Conservation (phyloP, 345 rosid species). For the Arabidopsis arenosa region DNA sequence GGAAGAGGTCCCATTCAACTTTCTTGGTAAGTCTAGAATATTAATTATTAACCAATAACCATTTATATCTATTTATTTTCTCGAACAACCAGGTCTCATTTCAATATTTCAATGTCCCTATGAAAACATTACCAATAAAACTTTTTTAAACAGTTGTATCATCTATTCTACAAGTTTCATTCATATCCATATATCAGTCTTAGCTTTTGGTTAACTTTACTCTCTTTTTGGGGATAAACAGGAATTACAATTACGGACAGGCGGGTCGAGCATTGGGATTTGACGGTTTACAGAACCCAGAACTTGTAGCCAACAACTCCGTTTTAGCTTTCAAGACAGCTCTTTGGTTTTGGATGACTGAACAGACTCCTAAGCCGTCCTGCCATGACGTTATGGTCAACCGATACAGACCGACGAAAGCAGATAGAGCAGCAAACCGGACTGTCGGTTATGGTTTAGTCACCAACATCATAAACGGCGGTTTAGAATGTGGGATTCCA, state of each 20-base stretch:
- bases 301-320: slow-evolving; percentile 56
- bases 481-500: slow-evolving; percentile 63
- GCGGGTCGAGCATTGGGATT: slow-evolving; percentile 52
- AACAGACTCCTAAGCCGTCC: slow-evolving; percentile 62
- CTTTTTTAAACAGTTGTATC: background rate
- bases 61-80: background rate
- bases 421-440: slow-evolving; percentile 53
- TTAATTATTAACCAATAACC: background rate
- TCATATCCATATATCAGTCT: background rate
- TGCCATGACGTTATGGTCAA: slow-evolving; percentile 65
- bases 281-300: slow-evolving; percentile 58
- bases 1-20: slow-evolving; percentile 71
- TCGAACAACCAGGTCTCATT: background rate
- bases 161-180: background rate
- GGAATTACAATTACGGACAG: slow-evolving; percentile 65
- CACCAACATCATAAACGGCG: slow-evolving; percentile 74
- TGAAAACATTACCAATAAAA: too few species aligned
- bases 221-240: slow-evolving; percentile 25
- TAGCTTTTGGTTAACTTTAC: background rate
- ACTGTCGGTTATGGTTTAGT: slow-evolving; percentile 56
- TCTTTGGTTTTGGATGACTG: slow-evolving; percentile 79
- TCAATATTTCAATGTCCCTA: too few species aligned
- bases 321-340: slow-evolving; percentile 69
- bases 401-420: slow-evolving; percentile 50
- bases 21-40: slow-evolving; percentile 49